Evolutionary conservation across 768 basidiomycete genomes (phyloP).

Genomic region (Amanita muscaria): DNA sequence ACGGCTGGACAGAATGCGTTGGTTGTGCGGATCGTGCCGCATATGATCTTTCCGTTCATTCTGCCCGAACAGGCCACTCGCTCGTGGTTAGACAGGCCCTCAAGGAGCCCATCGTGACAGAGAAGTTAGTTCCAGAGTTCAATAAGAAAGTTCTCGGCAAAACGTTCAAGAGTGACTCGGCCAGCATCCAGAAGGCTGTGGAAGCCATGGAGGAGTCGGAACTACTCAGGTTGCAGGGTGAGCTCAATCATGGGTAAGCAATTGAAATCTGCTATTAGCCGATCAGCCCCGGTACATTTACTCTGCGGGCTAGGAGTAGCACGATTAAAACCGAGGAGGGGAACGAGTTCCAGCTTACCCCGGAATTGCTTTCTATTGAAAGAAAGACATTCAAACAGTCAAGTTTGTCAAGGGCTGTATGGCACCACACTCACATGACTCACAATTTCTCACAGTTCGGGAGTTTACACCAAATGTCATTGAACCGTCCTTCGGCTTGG

Average conservation of each 20-base stretch:
- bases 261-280: not conserved
- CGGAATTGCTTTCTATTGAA: slow-evolving; percentile 70
- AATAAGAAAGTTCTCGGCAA: slow-evolving; percentile 88
- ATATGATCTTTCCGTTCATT: slow-evolving; percentile 90
- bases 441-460: slow-evolving; percentile 47
- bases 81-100: slow-evolving; percentile 82
- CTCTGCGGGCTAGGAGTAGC: slow-evolving; percentile 28
- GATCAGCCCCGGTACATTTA: not conserved
- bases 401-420: slow-evolving; percentile 55
- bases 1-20: slow-evolving; percentile 96
- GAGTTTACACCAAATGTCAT: slow-evolving; percentile 98
- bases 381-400: slow-evolving; percentile 83
- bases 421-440: no score
- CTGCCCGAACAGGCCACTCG: slow-evolving; percentile 72
- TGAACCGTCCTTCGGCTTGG: slow-evolving; percentile 96
- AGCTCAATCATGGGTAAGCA: slow-evolving; percentile 66
- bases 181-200: slow-evolving; percentile 51
- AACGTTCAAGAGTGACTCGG: slow-evolving; percentile 81
- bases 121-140: slow-evolving; percentile 71
- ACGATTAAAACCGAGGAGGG: slow-evolving; percentile 52
- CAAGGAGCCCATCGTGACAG: slow-evolving; percentile 75
- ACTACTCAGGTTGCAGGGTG: slow-evolving; percentile 56
- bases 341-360: slow-evolving; percentile 59
- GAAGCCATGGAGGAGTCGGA: slow-evolving; percentile 57
- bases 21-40: slow-evolving; percentile 98